These are phyloP conservation scores for Marasmius sp. DNA, from an alignment of 1,284 basidiomycete species.

Conservation along the genomic window DNA sequence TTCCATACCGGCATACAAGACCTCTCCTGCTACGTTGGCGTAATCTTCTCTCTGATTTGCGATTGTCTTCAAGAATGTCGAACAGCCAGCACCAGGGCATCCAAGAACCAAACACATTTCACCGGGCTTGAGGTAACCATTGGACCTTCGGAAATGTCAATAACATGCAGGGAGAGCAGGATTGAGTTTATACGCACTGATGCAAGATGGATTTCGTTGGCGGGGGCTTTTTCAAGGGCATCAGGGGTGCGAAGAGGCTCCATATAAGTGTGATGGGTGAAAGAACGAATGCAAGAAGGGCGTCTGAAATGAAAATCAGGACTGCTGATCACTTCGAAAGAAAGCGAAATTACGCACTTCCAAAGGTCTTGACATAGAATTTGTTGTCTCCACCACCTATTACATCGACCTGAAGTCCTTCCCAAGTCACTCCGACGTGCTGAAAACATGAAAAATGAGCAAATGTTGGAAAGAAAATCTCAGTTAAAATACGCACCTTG, in stretches of 20 bases:
- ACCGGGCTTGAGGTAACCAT: conserved; percentile 71
- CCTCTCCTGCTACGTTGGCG: conserved; percentile 58
- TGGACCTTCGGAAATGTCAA: conserved; percentile 48
- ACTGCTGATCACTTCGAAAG: conserved; percentile 1
- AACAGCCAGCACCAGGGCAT: conserved; percentile 80
- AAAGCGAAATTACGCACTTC: conserved; percentile 37
- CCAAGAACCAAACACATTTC: conserved; percentile 76
- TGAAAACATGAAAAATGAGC: conserved; percentile 16
- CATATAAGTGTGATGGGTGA: conserved; percentile 53
- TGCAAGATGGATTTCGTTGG: conserved; percentile 60
- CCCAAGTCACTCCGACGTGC: conserved; percentile 81
- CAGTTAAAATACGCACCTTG: conserved; percentile 44
- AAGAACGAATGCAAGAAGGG: conserved; percentile 57
- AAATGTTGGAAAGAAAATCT: not conserved
- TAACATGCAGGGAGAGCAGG: conserved; percentile 23
- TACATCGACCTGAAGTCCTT: conserved; percentile 72
- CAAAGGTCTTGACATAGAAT: conserved; percentile 69
- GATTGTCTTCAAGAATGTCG: conserved; percentile 77
- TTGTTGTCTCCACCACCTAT: conserved; percentile 62
- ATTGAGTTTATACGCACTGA: conserved; percentile 45
- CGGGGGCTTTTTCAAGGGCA: conserved; percentile 48
- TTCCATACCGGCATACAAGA: conserved; percentile 73
- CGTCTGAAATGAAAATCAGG: conserved; percentile 40
- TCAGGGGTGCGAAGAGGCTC: conserved; percentile 46
- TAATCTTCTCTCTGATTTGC: conserved; percentile 72